These are phyloP conservation scores for Gossypium herbaceum DNA, from an alignment of 345 rosid genomes.

Conservation along the genomic window DNA sequence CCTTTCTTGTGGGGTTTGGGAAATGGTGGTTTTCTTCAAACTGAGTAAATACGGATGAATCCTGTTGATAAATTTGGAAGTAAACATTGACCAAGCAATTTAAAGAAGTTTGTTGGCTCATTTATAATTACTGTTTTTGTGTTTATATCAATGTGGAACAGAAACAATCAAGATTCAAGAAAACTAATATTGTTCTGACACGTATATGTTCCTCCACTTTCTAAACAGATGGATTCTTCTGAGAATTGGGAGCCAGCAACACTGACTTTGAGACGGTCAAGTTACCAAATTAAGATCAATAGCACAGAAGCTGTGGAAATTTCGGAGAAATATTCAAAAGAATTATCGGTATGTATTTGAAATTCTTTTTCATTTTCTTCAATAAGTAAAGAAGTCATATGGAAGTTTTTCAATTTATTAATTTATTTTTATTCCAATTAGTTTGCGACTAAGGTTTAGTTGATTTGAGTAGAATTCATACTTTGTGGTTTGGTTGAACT, in stretches of 20 bases:
- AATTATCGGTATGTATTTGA: constrained; percentile 42
- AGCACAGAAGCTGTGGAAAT: constrained; percentile 38
- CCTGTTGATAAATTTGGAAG: neutral
- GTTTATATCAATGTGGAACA: neutral
- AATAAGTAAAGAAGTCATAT: neutral
- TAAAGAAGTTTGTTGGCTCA: neutral
- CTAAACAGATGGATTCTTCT: constrained; percentile 54
- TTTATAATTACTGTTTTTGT: neutral
- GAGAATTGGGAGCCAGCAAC: constrained; percentile 72
- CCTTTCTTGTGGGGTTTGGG: neutral
- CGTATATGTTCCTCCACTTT: neutral
- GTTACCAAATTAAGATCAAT: constrained; percentile 60
- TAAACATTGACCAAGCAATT: neutral
- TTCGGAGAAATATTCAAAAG: constrained; percentile 63
- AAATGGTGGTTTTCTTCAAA: neutral
- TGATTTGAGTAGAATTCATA: constrained; percentile 8
- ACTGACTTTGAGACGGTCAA: constrained; percentile 45
- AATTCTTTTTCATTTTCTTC: neutral
- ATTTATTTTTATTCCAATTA: neutral
- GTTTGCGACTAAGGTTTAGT: neutral
- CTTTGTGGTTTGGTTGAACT: neutral
- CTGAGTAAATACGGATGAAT: neutral
- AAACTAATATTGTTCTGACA: neutral
- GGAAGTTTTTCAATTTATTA: neutral
- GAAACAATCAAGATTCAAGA: neutral